Percentiles rank a stretch among this genome's conserved stretches.
Conservation (phyloP, 345 rosid species). For the Citrus inodora region DNA sequence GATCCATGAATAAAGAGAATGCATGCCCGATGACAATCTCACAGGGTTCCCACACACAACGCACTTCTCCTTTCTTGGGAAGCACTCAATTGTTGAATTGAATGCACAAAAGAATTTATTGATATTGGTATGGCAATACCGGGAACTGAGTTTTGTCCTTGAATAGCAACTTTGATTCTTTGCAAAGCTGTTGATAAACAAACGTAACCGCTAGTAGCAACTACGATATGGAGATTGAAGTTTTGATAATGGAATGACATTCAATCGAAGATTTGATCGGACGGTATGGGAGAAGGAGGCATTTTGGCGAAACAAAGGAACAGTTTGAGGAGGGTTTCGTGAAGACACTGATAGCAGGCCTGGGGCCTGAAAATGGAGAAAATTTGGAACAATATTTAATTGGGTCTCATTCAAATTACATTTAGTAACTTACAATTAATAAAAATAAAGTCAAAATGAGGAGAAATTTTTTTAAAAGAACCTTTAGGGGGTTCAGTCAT, state of each 20-base stretch:
- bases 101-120: slow-evolving; percentile 39
- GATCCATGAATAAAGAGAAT: too few relatives aligned
- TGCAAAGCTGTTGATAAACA: slow-evolving; percentile 22
- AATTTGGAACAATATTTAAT: too few relatives aligned
- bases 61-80: slow-evolving; percentile 51
- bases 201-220: slow-evolving; percentile 34
- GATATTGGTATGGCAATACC: too few relatives aligned
- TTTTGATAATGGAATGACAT: slow-evolving; percentile 36
- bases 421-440: too few relatives aligned
- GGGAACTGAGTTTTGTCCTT: too few relatives aligned
- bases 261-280: slow-evolving; percentile 37
- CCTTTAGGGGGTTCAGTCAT: too few relatives aligned
- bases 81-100: slow-evolving; percentile 56
- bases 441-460: too few relatives aligned
- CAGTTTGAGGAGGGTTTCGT: slow-evolving; percentile 35
- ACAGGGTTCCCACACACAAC: slow-evolving; percentile 72
- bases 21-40: slow-evolving; percentile 36
- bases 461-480: too few relatives aligned
- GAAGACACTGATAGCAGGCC: too few relatives aligned
- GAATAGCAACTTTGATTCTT: too few relatives aligned
- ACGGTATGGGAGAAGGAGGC: slow-evolving; percentile 52
- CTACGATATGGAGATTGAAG: slow-evolving; percentile 28
- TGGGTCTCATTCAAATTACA: too few relatives aligned
- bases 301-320: slow-evolving; percentile 29
- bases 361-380: too few relatives aligned